Base-by-base conservation (phyloP, 1,284 basidiomycete species). In the Austroboletus novae-zelandiae region DNA sequence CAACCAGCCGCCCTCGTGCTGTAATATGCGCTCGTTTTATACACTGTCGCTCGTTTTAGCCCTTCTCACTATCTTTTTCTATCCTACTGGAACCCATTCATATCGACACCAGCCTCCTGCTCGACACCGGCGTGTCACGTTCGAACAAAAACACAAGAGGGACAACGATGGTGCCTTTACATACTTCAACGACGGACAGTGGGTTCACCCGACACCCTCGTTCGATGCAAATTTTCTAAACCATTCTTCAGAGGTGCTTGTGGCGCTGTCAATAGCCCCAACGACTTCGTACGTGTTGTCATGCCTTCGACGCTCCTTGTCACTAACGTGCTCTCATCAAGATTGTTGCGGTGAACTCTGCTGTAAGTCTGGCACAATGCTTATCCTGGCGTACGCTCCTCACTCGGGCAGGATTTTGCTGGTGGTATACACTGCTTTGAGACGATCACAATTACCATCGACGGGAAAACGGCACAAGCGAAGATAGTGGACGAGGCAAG, bases 381-480 rank as follows among this genome's bases (percentile, higher is more conserved):
- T 45, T 37, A 17, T 8, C 34, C 37, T 45, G 11, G 17, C 40
- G 30, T 18, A 44, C 37, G 23, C 11, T 54, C 10, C 51, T 54
- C 41, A 56, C 31, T 34, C 25, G 9, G 40, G 27, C 45, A 75
- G 69, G 64, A 76, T 62, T 77, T 63, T 55, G 62, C 60, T 45
- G 60, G 57, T 31, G 76, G 75, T 34, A 58, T 71, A 11, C 67
- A 79, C 55, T 87, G 85, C 62, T 77, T 74, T 58, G 66, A 80
- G 57, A 68, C 59, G 47, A 75, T 87, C 57, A 78, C 78, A 40
- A 81, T 87, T 55, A 71, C 70, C 13, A 73, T 78, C 66, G 64
- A 75, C 45, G 83, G 81, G 40, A 80, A 79, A 68, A 72, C 75
- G 1, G 64, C 73, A 9, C 67, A 69, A 39, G 85, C 84, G 2